Evolutionary conservation across 2,329 filamentous ascomycete genomes (phyloP).

Genomic region (Tolypocladium sp.): DNA sequence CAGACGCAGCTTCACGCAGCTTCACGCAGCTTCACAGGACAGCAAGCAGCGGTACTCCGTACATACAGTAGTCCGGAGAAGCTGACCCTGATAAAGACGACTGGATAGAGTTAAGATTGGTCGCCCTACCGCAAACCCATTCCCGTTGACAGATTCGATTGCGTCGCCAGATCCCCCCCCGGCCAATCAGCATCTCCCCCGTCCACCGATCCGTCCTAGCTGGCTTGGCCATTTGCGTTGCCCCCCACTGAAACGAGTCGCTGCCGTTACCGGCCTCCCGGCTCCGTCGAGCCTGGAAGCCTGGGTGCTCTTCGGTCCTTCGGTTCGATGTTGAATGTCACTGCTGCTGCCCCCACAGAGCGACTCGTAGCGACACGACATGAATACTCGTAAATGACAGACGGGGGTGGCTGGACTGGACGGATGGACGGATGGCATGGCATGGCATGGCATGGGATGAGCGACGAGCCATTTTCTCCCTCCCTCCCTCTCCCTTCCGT

Average conservation of each 20-base stretch:
- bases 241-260: not conserved
- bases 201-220: not conserved
- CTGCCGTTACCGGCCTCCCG: not conserved
- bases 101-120: too few species aligned
- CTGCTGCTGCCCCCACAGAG: not conserved
- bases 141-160: conserved; percentile 4
- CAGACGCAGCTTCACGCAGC: too few species aligned
- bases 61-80: not conserved
- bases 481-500: not conserved
- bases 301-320: too few species aligned
- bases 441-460: not conserved
- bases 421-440: not conserved
- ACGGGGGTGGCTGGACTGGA: not conserved
- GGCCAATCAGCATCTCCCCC: not conserved
- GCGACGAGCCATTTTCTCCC: not conserved
- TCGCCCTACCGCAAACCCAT: not conserved
- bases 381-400: not conserved
- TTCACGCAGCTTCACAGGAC: too few species aligned
- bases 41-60: too few species aligned
- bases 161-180: not conserved
- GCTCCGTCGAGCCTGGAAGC: not conserved
- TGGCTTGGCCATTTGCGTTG: not conserved
- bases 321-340: too few species aligned
- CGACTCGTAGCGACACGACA: not conserved
- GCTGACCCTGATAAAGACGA: not conserved